Evolutionary conservation across 495 filamentous ascomycete genomes (phyloP).

Genomic region (Penicillium pulvis): DNA sequence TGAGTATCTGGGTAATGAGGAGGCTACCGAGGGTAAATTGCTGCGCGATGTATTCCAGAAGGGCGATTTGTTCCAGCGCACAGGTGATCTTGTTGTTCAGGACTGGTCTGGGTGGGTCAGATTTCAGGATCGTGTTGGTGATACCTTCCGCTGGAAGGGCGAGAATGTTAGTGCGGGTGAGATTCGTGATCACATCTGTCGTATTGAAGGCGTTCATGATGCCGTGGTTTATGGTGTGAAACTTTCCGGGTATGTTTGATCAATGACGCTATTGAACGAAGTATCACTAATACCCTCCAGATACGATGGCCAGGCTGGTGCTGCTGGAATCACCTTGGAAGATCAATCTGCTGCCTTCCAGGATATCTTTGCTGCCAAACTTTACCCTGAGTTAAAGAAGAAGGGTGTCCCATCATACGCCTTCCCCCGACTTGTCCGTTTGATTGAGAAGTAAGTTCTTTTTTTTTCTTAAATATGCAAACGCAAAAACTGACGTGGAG

Average conservation of each 20-base stretch:
- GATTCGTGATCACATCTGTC: conserved; percentile 53
- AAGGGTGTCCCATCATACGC: conserved; percentile 54
- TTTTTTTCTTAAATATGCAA: neutral
- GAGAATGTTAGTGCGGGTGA: conserved; percentile 89
- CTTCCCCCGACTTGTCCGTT: conserved; percentile 49
- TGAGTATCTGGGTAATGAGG: conserved; percentile 78
- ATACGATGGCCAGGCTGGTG: conserved; percentile 56
- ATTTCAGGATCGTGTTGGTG: conserved; percentile 89
- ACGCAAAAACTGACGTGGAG: neutral
- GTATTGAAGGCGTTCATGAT: conserved; percentile 47
- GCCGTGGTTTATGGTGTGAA: conserved; percentile 56
- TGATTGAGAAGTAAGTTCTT: conserved; percentile 48
- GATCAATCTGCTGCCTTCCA: conserved; percentile 35
- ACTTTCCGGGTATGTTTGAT: conserved; percentile 36
- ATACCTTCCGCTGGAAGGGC: conserved; percentile 93
- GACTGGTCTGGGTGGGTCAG: conserved; percentile 70
- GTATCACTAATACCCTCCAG: conserved; percentile 22
- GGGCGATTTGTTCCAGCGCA: conserved; percentile 83
- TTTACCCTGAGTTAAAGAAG: conserved; percentile 45
- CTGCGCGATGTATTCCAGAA: conserved; percentile 75
- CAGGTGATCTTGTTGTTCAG: conserved; percentile 78
- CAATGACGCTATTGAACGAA: neutral
- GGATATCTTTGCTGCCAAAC: conserved; percentile 34
- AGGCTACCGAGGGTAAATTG: conserved; percentile 76
- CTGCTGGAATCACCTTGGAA: conserved; percentile 51